phyloP scores from a whole-genome alignment of 805 yeast genomes.

The Priceomyces fermenticarens region DNA sequence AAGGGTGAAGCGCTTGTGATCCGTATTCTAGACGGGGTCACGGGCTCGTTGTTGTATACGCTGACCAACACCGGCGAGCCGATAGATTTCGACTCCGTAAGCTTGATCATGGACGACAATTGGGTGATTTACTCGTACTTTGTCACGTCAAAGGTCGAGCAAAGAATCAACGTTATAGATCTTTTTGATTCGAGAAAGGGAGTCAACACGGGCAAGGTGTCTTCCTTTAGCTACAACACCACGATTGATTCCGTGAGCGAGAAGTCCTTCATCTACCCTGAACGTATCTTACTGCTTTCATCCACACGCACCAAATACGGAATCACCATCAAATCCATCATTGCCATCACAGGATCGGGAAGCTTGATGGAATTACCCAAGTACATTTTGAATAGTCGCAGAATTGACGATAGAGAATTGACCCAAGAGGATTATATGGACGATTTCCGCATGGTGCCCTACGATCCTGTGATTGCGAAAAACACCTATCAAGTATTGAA shows the following conservation, averaged over 20 bases:
- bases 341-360: conserved; percentile 58
- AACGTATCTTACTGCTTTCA: conserved; percentile 48
- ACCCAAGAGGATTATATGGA: conserved; percentile 47
- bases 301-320: conserved; percentile 38
- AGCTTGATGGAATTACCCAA: conserved; percentile 72
- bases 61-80: conserved; percentile 40
- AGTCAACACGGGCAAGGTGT: conserved; percentile 14
- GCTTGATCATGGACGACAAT: conserved; percentile 71
- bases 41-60: conserved; percentile 60
- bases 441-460: conserved; percentile 60
- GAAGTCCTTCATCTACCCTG: conserved; percentile 64
- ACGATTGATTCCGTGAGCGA: conserved; percentile 46
- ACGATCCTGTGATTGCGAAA: conserved; percentile 58
- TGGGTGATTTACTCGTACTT: conserved; percentile 74
- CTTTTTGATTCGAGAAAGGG: conserved; percentile 55
- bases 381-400: conserved; percentile 60
- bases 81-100: conserved; percentile 39
- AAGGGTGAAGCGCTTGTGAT: conserved; percentile 35
- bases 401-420: conserved; percentile 56
- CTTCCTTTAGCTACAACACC: conserved; percentile 31
- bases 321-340: conserved; percentile 48
- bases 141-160: conserved; percentile 49
- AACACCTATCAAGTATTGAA: conserved; percentile 33
- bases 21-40: conserved; percentile 60
- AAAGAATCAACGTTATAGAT: conserved; percentile 68